Evolutionary conservation across 805 yeast genomes (phyloP), one percentile per base, ranked within the genome.

Genomic region (Candida sithepensis): DNA sequence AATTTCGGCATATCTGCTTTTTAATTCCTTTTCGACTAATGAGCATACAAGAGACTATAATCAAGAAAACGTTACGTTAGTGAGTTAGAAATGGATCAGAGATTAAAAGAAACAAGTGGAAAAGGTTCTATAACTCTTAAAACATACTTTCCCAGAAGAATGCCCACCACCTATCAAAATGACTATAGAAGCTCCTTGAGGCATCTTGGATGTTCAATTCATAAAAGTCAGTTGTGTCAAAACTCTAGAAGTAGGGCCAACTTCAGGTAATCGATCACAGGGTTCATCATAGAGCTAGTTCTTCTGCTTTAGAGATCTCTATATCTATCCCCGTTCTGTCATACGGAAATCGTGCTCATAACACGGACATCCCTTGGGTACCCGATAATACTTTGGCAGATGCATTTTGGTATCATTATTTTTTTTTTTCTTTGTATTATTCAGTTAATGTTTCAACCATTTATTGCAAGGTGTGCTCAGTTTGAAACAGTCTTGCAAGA

Each of bases 91-190:
- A 30, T 24, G 28, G 10, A 24, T 24, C 10, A 24, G 28, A 24
- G 10, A 24, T 24, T 24, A 24, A n/a, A n/a, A n/a, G n/a, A n/a
- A n/a, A n/a, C n/a, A n/a, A n/a, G n/a, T n/a, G n/a, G n/a, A n/a
- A n/a, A n/a, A n/a, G n/a, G n/a, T n/a, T n/a, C n/a, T n/a, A n/a
- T n/a, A n/a, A n/a, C n/a, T n/a, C n/a, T n/a, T n/a, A n/a, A n/a
- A n/a, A 51, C 65, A 12, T 49, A 61, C 65, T 47, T 68, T 68
- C 2, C 71, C 72, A 13, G 66, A 53, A 2, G 70, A 61, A 48
- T 66, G 70, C 1, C 71, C 70, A 0, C 72, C 72, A 3, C 63
- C 67, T 14, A 68, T 63, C 7, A 66, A 51, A 13, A 64, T 53
- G 3, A 60, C 41, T 7, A 61, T 46, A 21, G 49, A 37, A 43